phyloP scores from a whole-genome alignment of 371 early-diverging fungal genomes.

The Funneliformis caledonium region DNA sequence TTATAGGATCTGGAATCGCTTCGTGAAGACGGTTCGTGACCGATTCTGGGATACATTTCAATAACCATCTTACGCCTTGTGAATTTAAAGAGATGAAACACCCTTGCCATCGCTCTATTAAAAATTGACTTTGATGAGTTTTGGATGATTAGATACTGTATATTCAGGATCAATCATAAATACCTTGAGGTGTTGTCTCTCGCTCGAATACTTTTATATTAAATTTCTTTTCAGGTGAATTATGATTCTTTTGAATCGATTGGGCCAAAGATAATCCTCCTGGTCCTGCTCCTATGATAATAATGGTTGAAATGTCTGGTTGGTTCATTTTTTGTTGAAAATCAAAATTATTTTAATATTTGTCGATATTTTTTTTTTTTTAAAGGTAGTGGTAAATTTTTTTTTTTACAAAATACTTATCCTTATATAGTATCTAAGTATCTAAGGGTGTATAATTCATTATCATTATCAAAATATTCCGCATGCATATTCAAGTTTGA shows the following conservation, averaged over 20 bases:
- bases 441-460: too few species aligned
- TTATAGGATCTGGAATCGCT: background rate
- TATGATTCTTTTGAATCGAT: background rate
- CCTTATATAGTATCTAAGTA: too few species aligned
- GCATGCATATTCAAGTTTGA: too few species aligned
- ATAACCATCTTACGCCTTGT: background rate
- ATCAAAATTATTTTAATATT: too few species aligned
- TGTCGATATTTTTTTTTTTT: too few species aligned
- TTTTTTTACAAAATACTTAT: too few species aligned
- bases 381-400: too few species aligned
- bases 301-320: background rate
- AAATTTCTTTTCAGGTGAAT: background rate
- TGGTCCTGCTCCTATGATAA: background rate
- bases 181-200: background rate
- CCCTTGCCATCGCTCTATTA: background rate
- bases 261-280: background rate
- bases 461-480: too few species aligned
- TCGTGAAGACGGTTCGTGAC: background rate
- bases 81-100: background rate
- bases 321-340: background rate
- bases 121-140: background rate
- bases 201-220: constrained; percentile 15
- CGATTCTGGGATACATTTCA: background rate
- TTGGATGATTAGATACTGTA: background rate
- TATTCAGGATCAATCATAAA: background rate